phyloP scores from a whole-genome alignment of 768 basidiomycete genomes.

The Lactarius deliciosus region DNA sequence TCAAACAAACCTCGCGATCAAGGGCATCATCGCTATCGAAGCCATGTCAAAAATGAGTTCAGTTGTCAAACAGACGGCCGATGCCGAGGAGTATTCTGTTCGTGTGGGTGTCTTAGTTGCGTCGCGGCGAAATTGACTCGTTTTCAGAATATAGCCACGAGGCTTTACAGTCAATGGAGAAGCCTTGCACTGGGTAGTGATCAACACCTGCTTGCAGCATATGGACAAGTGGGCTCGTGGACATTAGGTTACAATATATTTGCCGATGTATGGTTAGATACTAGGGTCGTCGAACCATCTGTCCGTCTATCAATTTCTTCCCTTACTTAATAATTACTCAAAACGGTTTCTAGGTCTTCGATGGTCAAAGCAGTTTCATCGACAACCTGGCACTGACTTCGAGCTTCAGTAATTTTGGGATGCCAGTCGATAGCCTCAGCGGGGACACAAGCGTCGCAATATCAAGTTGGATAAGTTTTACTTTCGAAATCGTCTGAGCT shows the following conservation, averaged over 20 bases:
- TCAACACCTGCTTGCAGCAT: background rate
- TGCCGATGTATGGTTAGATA: background rate
- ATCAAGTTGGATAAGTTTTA: background rate
- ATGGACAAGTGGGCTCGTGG: background rate
- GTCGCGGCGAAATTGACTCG: background rate
- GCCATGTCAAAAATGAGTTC: background rate
- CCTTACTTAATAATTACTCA: no score
- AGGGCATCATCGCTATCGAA: background rate
- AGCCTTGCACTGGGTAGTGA: background rate
- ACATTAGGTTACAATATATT: background rate
- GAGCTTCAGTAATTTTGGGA: background rate
- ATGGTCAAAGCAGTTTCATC: constrained; percentile 51
- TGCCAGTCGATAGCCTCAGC: background rate
- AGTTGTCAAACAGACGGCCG: background rate
- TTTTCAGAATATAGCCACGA: background rate
- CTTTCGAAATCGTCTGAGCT: background rate
- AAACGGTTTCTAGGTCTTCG: constrained; percentile 40
- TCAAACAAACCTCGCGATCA: background rate
- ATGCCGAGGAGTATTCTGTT: background rate
- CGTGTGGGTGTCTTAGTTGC: background rate
- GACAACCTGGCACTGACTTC: constrained; percentile 36
- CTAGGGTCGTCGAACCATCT: background rate
- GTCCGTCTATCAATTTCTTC: background rate
- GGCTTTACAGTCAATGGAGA: background rate
- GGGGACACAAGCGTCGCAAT: background rate